Evolutionary conservation across 192 early-diverging fungal genomes (phyloP).

Genomic region (Backusella tarrabulga): DNA sequence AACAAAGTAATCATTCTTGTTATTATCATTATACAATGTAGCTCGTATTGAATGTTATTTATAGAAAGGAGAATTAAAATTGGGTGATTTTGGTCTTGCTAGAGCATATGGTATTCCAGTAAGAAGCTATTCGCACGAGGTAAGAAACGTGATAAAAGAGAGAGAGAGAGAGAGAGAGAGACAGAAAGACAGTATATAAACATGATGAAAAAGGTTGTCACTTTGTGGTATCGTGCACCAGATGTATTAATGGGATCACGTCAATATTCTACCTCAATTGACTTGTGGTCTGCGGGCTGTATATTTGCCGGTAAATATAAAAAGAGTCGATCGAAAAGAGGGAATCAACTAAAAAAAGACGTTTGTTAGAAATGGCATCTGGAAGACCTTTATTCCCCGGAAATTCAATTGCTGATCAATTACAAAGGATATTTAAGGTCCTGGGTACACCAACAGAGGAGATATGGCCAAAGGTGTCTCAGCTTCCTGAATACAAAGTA

Average conservation of each 20-base stretch:
- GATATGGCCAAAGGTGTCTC: constrained; percentile 82
- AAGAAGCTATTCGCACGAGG: constrained; percentile 83
- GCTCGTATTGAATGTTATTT: not conserved
- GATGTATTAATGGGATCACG: constrained; percentile 87
- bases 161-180: not conserved
- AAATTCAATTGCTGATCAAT: constrained; percentile 82
- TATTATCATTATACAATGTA: not conserved
- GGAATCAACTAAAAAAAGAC: not conserved
- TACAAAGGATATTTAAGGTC: constrained; percentile 89
- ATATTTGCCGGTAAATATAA: constrained; percentile 69
- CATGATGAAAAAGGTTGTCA: constrained; percentile 58
- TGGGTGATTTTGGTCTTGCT: constrained; percentile 96
- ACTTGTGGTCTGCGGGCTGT: constrained; percentile 87
- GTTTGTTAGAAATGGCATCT: constrained; percentile 69
- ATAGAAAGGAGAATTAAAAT: constrained; percentile 72
- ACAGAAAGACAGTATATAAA: not conserved
- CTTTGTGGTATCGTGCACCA: constrained; percentile 86
- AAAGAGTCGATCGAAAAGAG: not conserved
- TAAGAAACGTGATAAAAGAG: constrained; percentile 16
- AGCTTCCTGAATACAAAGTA: constrained; percentile 88
- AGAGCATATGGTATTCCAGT: constrained; percentile 96
- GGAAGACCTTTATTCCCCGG: constrained; percentile 93
- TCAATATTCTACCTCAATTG: constrained; percentile 86
- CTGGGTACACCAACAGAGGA: constrained; percentile 81
- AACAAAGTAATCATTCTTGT: constrained; percentile 68